A percentile compares a stretch with the other conserved stretches of the same genome.
phyloP scores from a whole-genome alignment of 345 rosid genomes.

The Dipteronia sinensis region DNA sequence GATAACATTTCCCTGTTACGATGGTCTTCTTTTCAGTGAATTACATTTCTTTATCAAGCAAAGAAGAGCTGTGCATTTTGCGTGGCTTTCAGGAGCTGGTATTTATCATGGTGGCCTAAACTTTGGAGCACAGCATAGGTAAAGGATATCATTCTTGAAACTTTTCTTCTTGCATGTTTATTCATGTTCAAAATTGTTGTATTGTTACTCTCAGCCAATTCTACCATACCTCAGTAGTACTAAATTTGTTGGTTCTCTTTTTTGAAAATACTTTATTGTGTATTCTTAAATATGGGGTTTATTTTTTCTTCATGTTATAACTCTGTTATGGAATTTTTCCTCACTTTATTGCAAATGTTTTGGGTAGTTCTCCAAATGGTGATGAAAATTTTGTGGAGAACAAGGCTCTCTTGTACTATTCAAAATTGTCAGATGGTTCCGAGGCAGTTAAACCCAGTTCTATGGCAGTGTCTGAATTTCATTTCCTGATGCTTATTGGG shows the following conservation, averaged over 20 bases:
- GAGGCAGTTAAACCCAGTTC: constrained; percentile 83
- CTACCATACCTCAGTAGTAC: neutral
- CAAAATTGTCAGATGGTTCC: constrained; percentile 72
- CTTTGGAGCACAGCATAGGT: constrained; percentile 98
- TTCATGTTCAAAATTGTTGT: constrained; percentile 21
- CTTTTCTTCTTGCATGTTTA: constrained; percentile 18
- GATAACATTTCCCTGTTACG: constrained; percentile 16
- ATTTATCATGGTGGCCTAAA: constrained; percentile 93
- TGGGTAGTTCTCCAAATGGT: constrained; percentile 74
- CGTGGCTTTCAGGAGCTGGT: constrained; percentile 99
- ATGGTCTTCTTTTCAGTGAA: constrained; percentile 55
- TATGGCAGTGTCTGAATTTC: constrained; percentile 94
- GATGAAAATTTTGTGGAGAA: constrained; percentile 98
- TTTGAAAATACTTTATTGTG: neutral
- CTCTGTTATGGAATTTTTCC: constrained; percentile 8
- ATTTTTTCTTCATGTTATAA: constrained; percentile 5
- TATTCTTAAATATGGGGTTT: neutral
- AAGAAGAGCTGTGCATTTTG: constrained; percentile 95
- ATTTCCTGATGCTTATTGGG: constrained; percentile 89
- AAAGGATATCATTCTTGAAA: constrained; percentile 19
- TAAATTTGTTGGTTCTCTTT: neutral
- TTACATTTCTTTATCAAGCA: constrained; percentile 96
- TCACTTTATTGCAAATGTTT: constrained; percentile 26
- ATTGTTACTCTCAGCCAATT: neutral
- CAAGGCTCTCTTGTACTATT: constrained; percentile 87